A percentile compares a stretch with the other conserved stretches of the same genome.
phyloP scores from a whole-genome alignment of 495 filamentous ascomycete species.

The Pseudevernia furfuracea region DNA sequence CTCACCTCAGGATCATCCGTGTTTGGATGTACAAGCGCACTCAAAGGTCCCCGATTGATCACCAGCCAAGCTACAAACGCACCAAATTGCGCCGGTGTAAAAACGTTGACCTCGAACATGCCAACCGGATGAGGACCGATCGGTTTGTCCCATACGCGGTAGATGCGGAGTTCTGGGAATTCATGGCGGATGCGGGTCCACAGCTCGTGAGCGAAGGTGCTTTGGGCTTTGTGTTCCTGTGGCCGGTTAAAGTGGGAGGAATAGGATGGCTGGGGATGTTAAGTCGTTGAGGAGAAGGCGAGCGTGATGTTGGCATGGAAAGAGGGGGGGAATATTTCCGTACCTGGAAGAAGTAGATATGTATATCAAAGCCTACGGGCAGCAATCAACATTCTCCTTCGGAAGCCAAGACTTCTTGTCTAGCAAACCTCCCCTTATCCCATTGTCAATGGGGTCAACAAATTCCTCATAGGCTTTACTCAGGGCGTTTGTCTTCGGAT shows the following conservation, averaged over 20 bases:
- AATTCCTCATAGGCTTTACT: conserved; percentile 62
- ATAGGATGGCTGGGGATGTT: conserved; percentile 33
- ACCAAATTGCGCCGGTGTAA: conserved; percentile 79
- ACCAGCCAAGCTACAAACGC: conserved; percentile 82
- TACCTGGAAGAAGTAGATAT: conserved; percentile 66
- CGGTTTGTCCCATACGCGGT: conserved; percentile 65
- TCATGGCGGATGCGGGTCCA: conserved; percentile 73
- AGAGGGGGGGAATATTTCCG: conserved; percentile 42
- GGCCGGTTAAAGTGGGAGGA: not conserved
- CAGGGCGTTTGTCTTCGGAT: conserved; percentile 46
- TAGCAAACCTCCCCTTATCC: conserved; percentile 31
- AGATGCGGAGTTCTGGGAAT: conserved; percentile 84
- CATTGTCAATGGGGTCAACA: conserved; percentile 55
- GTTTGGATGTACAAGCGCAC: conserved; percentile 75
- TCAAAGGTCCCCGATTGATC: conserved; percentile 74
- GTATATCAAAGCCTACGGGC: conserved; percentile 51
- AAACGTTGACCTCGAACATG: conserved; percentile 89
- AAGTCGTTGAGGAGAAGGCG: conserved; percentile 46
- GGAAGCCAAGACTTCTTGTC: not conserved
- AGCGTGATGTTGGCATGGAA: conserved; percentile 36
- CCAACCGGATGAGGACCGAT: conserved; percentile 75
- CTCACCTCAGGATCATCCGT: conserved; percentile 41
- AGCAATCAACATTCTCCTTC: conserved; percentile 53
- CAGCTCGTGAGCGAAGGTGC: conserved; percentile 57
- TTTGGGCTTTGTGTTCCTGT: conserved; percentile 12